Base-by-base conservation (phyloP, 306 rosid genomes). In the Carpinus viminea region DNA sequence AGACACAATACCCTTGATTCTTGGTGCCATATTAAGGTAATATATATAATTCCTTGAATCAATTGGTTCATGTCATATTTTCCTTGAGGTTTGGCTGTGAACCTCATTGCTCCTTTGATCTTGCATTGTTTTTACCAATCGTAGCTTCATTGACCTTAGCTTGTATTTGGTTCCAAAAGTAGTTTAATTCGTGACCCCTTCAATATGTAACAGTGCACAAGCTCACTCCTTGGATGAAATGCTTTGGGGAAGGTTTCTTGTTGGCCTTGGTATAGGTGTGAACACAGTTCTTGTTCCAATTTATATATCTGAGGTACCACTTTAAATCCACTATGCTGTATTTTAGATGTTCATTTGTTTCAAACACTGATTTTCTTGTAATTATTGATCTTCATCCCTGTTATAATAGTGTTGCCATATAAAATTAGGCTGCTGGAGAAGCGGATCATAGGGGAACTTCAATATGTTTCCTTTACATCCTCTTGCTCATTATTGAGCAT, bases 221-320 rank as follows among this genome's bases (percentile, higher is more conserved):
- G 97, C 98, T 0, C 90, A 86, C 68, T 84, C 96, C 53, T 84
- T 93, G 85, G 85, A 90, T 84, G 97, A 89, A 82, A 52, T 93
- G 68, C 90, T 91, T 81, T 83, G 78, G 86, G 98, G 98, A 83
- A 90, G 98, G 74, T 90, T 93, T 93, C 96, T 93, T 78, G 98
- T 93, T 85, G 98, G 96, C 78, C 89, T 93, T 74, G 98, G 98
- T 80, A 91, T 93, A 47, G 98, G 98, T 73, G 98, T 93, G 62
- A 87, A 90, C 73, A 89, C 96, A 0, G 96, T 91, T 81, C 98
- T 93, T 83, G 92, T 91, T 77, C 98, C 98, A 53, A 83, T 93
- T 62, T 93, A 91, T 78, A 89, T 93, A 64, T 89, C 97, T 11
- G 98, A 93, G 98, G 98, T 93, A 84, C 65, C 70, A 50, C 21